Evolutionary conservation across 306 rosid species (phyloP).

Genomic region (Vicia faba): DNA sequence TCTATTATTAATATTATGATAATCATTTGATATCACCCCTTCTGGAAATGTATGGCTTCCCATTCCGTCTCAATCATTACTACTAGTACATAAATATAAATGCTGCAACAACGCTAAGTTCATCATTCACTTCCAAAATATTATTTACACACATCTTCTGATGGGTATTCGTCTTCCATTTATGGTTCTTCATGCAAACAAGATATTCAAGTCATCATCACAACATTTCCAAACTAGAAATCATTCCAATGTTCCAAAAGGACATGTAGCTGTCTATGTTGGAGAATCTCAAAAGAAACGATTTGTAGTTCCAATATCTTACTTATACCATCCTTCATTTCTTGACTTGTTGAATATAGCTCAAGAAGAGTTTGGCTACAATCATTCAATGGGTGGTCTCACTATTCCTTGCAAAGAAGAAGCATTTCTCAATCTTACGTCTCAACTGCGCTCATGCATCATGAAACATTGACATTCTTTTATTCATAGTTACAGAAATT

Average conservation of each 20-base stretch:
- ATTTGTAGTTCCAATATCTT: conserved; percentile 69
- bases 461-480: not conserved
- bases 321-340: conserved; percentile 68
- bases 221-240: conserved; percentile 35
- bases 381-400: conserved; percentile 74
- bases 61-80: conserved; percentile 5
- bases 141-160: not conserved
- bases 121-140: not conserved
- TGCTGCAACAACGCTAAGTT: conserved; percentile 19
- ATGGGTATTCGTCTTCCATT: conserved; percentile 60
- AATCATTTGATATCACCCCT: conserved; percentile 20
- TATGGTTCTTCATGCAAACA: conserved; percentile 44
- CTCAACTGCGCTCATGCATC: conserved; percentile 48
- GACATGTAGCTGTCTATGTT: conserved; percentile 71
- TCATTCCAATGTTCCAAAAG: conserved; percentile 61
- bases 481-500: no score
- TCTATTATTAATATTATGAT: not conserved
- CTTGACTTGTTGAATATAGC: conserved; percentile 53
- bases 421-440: conserved; percentile 60
- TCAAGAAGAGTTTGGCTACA: conserved; percentile 75
- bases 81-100: conserved; percentile 24
- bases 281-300: conserved; percentile 66
- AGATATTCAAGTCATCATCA: conserved; percentile 47
- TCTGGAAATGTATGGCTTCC: conserved; percentile 42
- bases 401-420: conserved; percentile 80